phyloP scores from a whole-genome alignment of 2,329 filamentous ascomycete genomes.

The Daldinia sp. region DNA sequence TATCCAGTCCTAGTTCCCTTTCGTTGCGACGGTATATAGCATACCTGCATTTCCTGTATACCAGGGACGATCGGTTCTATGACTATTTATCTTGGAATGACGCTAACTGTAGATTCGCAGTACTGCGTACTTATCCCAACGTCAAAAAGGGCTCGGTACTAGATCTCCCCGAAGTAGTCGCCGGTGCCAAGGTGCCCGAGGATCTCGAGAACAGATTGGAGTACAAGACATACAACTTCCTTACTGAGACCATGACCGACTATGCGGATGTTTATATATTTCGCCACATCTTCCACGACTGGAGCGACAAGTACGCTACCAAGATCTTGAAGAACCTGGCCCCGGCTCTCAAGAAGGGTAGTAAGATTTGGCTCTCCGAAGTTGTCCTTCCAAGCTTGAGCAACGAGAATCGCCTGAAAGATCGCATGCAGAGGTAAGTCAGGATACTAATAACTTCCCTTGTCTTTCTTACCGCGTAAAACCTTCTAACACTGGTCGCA shows the following conservation, averaged over 20 bases:
- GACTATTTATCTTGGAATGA: background rate
- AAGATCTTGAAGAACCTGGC: conserved; percentile 45
- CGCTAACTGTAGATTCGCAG: conserved; percentile 10
- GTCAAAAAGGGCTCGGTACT: conserved; percentile 35
- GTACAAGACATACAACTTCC: conserved; percentile 40
- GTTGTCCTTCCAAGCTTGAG: conserved; percentile 39
- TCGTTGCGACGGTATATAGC: background rate
- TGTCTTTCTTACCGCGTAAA: background rate
- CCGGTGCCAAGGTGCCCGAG: conserved; percentile 31
- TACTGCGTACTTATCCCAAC: conserved; percentile 32
- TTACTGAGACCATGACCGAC: conserved; percentile 32
- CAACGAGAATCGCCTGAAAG: conserved; percentile 16
- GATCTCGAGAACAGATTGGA: conserved; percentile 36
- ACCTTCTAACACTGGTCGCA: conserved; percentile 4
- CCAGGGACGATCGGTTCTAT: background rate
- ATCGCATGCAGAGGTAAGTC: conserved; percentile 23
- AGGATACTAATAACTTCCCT: background rate
- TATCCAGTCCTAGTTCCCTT: background rate
- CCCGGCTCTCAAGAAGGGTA: conserved; percentile 42
- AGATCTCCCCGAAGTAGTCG: conserved; percentile 43
- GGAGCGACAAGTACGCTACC: conserved; percentile 46
- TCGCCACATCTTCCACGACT: conserved; percentile 49
- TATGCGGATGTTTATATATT: conserved; percentile 42
- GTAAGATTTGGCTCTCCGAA: conserved; percentile 39
- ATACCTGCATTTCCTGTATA: background rate